Evolutionary conservation across 768 basidiomycete species (phyloP), one percentile per base, ranked within the genome.

Genomic region (Tricholoma sp.): DNA sequence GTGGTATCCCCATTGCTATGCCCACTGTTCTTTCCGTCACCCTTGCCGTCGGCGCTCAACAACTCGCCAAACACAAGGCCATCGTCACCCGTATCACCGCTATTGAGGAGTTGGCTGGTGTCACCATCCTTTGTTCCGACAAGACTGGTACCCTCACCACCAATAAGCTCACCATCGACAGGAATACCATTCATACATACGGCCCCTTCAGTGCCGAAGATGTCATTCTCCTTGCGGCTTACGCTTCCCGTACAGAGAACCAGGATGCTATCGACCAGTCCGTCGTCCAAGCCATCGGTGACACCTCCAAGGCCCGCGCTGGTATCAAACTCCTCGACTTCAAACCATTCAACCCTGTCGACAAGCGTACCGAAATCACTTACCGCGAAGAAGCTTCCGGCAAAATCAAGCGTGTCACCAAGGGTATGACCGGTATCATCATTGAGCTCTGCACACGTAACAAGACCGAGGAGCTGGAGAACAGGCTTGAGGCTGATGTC

Each of bases 1-100:
- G 96, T 80, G 96, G 96, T 80, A 98, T 98, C 69, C 96, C 96
- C 67, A 98, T 98, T 74, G 96, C 96, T 70, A 98, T 98, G 96
- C 96, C 96, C 63, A 98, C 96, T 58, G 95, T 98, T 62, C 76
- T 98, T 59, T 97, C 94, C 55, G 96, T 98, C 76, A 98, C 96
- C 18, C 92, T 98, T 68, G 96, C 96, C 53, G 95, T 98, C 69
- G 96, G 96, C 76, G 96, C 96, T 39, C 94, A 97, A 75, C 96
- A 98, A 71, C 87, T 98, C 63, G 95, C 96, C 66, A 95, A 95
- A 80, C 92, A 98, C 84, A 97, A 98, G 82, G 96, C 96, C 62
- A 98, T 97, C 63, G 96, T 98, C 73, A 98, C 96, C 54, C 95
- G 95, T 80, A 98, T 98, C 77, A 98, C 96, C 18, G 96, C 96